Base-by-base conservation (phyloP, 2,329 filamentous ascomycete genomes). In the Colletotrichum tofieldiae region DNA sequence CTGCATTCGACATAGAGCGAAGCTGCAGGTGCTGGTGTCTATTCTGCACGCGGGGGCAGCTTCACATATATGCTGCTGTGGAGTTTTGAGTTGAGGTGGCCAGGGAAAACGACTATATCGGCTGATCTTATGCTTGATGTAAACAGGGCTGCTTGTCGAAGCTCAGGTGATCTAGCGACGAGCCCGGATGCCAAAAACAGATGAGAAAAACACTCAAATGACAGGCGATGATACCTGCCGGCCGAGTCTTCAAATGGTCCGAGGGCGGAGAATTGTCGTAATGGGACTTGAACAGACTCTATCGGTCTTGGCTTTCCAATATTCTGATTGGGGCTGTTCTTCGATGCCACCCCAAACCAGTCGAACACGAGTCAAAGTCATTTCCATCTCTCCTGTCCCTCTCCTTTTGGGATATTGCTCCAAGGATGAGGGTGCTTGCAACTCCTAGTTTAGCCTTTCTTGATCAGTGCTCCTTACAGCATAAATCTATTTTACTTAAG, bases 281-380 rank as follows among this genome's bases (percentile, higher is more conserved):
- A 32, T 14, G 56, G 18, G 8, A 12, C 0, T 3, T 16, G 29
- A n/a, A 20, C 2, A 26, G 55, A 23, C 11, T 51, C 45, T 23
- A 20, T 58, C 32, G 60, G 51, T 43, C 6, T 43, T 51, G n/a
- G 29, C 37, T 70, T 66, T 66, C 43, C 35, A 54, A 45, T 20
- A 51, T 59, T 32, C n/a, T 59, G n/a, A 70, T 60, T 69, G 54
- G 45, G 67, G 62, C 37, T 23, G 20, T 11, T 65, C 32, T 47
- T 55, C 29, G 18, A 56, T 47, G 39, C 18, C 37, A 47, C 41
- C 63, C 35, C 20, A 29, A 71, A 51, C 41, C 55, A 37, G 63
- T 16, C n/a, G 62, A 61, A 26, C 55, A 49, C 62, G 67, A 71
- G 67, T 71, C 62, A 67, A 39, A 9, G 49, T 54, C 67, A 71